A percentile compares a stretch with the other conserved stretches of the same genome.
Conservation (phyloP, 108 stramenopile species). For the Craspedostauros australis region DNA sequence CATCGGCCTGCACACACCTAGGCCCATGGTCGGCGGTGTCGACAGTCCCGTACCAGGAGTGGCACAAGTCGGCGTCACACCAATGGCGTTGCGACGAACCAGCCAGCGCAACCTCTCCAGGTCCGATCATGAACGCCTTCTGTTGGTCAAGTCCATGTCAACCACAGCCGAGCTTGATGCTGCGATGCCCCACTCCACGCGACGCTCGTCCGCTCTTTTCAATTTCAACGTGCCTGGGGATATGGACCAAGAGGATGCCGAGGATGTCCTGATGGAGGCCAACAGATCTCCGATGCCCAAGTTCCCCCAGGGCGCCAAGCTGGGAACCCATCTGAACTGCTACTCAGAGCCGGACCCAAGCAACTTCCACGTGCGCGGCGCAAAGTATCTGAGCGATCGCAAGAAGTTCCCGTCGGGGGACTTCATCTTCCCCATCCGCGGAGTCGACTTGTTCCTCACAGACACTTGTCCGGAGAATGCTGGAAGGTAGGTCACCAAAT, state of each 20-base stretch:
- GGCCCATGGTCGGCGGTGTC: slow-evolving; percentile 34
- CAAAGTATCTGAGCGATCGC: slow-evolving; percentile 65
- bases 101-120: too few species aligned
- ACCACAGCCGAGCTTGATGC: slow-evolving; percentile 6
- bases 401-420: slow-evolving; percentile 59
- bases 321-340: slow-evolving; percentile 67
- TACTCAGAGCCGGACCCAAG: slow-evolving; percentile 51
- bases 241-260: slow-evolving; percentile 5
- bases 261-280: slow-evolving; percentile 8
- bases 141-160: slow-evolving; percentile 17
- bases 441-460: slow-evolving; percentile 77
- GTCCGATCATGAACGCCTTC: slow-evolving; percentile 16
- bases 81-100: neutral
- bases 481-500: slow-evolving; percentile 51
- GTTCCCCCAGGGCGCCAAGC: slow-evolving; percentile 61
- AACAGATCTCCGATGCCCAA: slow-evolving; percentile 26
- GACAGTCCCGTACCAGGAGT: slow-evolving; percentile 8
- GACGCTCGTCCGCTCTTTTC: too few species aligned
- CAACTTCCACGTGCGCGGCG: slow-evolving; percentile 73
- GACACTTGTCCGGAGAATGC: slow-evolving; percentile 70
- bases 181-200: neutral
- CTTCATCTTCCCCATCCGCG: slow-evolving; percentile 60
- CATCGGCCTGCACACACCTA: slow-evolving; percentile 41
- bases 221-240: neutral
- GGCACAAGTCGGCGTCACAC: neutral